Conservation (phyloP, 352 stramenopile genomes). For the Globisporangium uncinulatum region DNA sequence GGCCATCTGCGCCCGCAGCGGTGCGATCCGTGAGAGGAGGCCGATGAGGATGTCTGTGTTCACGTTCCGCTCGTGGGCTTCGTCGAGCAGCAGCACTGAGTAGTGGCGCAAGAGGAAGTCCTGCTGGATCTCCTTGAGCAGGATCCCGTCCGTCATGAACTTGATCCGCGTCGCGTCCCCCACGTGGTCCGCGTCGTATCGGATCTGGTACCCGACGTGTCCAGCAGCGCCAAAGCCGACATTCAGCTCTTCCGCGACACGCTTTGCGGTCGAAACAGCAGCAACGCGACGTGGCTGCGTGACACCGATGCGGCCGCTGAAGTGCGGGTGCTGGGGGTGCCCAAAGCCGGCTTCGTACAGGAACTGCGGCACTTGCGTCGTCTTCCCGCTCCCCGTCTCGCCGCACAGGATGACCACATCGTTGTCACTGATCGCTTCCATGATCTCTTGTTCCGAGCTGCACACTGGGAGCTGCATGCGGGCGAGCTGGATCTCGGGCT, state of each 20-base stretch:
- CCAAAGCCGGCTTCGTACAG: constrained; percentile 94
- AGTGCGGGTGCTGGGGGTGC: constrained; percentile 41
- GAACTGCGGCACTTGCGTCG: constrained; percentile 98
- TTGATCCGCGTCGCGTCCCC: constrained; percentile 91
- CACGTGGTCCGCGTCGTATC: constrained; percentile 95
- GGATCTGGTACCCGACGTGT: constrained; percentile 97
- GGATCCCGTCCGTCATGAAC: constrained; percentile 99
- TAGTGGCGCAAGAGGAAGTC: constrained; percentile 76
- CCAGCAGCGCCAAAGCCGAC: constrained; percentile 61
- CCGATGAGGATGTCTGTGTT: constrained; percentile 97
- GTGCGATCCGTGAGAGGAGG: constrained; percentile 92
- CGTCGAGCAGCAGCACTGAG: constrained; percentile 89
- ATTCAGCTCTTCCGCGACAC: constrained; percentile 97
- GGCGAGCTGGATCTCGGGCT: constrained; percentile 79
- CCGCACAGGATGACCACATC: constrained; percentile 98
- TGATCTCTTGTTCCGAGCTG: constrained; percentile 99
- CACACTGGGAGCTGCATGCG: constrained; percentile 97
- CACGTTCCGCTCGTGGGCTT: constrained; percentile 96
- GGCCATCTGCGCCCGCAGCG: constrained; percentile 88
- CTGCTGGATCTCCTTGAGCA: constrained; percentile 96
- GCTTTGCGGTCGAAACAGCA: constrained; percentile 96
- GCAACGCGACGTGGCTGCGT: constrained; percentile 98
- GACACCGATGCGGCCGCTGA: constrained; percentile 87
- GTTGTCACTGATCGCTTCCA: constrained; percentile 94
- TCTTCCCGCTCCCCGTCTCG: constrained; percentile 98